phyloP scores from a whole-genome alignment of 306 rosid genomes.

The Quercus alba region DNA sequence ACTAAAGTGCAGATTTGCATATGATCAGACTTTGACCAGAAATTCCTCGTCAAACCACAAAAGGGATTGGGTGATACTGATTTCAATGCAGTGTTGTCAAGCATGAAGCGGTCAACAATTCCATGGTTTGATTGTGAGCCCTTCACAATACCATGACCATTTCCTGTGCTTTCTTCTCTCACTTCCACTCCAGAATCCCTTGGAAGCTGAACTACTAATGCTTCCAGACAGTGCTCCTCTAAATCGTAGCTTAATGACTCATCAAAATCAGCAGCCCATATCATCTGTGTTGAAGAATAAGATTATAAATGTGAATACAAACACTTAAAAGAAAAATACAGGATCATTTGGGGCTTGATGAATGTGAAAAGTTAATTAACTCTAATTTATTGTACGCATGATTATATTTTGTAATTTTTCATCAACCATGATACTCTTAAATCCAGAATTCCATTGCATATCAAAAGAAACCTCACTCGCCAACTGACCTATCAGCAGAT shows the following conservation, averaged over 20 bases:
- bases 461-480: neutral
- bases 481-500: slow-evolving; percentile 7
- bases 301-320: slow-evolving; percentile 17
- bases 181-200: slow-evolving; percentile 41
- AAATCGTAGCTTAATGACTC: slow-evolving; percentile 60
- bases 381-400: slow-evolving; percentile 4
- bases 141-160: slow-evolving; percentile 37
- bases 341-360: neutral
- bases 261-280: slow-evolving; percentile 98
- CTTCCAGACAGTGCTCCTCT: slow-evolving; percentile 64
- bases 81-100: slow-evolving; percentile 44
- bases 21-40: slow-evolving; percentile 60
- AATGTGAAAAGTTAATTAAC: neutral
- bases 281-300: slow-evolving; percentile 61
- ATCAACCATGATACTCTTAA: slow-evolving; percentile 1
- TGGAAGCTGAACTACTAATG: slow-evolving; percentile 64
- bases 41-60: slow-evolving; percentile 74
- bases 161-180: slow-evolving; percentile 39
- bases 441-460: neutral
- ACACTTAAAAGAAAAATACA: neutral
- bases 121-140: slow-evolving; percentile 43
- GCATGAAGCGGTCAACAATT: slow-evolving; percentile 31
- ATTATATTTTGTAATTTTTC: neutral
- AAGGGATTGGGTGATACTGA: slow-evolving; percentile 51
- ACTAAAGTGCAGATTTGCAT: slow-evolving; percentile 41